A percentile compares a stretch with the other conserved stretches of the same genome.
Evolutionary conservation across 139 green algal genomes (phyloP).

Genomic region (Edaphochlamys debaryana): DNA sequence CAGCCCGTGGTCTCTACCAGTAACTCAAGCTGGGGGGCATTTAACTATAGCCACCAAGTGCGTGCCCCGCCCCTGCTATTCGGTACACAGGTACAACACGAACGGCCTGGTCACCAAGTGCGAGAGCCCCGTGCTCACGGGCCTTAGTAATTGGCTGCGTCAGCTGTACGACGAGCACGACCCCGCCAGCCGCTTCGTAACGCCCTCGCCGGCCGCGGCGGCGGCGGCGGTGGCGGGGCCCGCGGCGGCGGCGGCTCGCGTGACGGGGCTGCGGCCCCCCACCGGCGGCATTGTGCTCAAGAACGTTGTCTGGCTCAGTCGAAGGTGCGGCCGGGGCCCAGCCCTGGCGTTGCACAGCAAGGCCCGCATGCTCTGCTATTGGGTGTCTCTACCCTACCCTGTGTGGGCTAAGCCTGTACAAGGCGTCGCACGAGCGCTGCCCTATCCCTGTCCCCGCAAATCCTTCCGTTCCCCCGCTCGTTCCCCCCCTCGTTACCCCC

Average conservation of each 20-base stretch:
- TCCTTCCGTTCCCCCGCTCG: too few species aligned
- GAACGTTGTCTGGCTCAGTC: slow-evolving; percentile 39
- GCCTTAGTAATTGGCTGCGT: slow-evolving; percentile 23
- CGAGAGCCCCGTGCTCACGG: slow-evolving; percentile 23
- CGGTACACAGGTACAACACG: too few species aligned
- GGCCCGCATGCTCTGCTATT: background rate
- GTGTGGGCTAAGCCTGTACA: background rate
- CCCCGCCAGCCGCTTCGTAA: background rate
- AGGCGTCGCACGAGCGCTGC: background rate
- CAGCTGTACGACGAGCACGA: slow-evolving; percentile 29
- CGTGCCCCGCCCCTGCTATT: too few species aligned
- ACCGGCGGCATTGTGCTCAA: slow-evolving; percentile 17
- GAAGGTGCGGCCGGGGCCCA: background rate
- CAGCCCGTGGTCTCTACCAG: too few species aligned
- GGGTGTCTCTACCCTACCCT: background rate
- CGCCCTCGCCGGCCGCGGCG: background rate
- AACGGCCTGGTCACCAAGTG: background rate
- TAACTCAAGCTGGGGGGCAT: too few species aligned
- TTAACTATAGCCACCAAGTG: too few species aligned
- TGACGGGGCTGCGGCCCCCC: background rate
- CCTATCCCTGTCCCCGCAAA: too few species aligned
- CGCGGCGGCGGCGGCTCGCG: background rate
- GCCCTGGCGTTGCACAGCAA: background rate
- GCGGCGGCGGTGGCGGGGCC: slow-evolving; percentile 6
- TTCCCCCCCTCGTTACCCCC: background rate